Evolutionary conservation across 106 monocot species (phyloP).

Genomic region (Dendrobium catenatum): DNA sequence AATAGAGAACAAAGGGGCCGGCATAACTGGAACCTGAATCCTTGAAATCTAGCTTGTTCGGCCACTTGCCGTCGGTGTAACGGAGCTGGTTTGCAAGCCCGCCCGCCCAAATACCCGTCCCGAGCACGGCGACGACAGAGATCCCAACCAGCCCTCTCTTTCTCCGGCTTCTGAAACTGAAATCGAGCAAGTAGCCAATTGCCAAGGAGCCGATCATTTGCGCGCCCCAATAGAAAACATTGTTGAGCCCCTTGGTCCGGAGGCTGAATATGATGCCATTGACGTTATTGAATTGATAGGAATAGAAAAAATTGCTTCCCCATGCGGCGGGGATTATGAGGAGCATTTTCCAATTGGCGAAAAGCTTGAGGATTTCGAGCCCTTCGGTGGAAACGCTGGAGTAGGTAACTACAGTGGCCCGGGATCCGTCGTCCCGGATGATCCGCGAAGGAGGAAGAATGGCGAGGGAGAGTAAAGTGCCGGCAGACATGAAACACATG

Average conservation of each 20-base stretch:
- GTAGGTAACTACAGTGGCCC: slow-evolving; percentile 34
- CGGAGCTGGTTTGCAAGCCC: slow-evolving; percentile 77
- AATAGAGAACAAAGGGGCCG: slow-evolving; percentile 84
- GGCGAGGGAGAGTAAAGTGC: slow-evolving; percentile 53
- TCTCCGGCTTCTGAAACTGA: slow-evolving; percentile 52
- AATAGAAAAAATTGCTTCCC: slow-evolving; percentile 99
- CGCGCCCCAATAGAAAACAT: slow-evolving; percentile 94
- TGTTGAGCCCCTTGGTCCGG: slow-evolving; percentile 82
- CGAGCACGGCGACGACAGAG: slow-evolving; percentile 41
- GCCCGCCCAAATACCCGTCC: slow-evolving; percentile 80
- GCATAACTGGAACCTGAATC: slow-evolving; percentile 43
- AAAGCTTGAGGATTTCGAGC: slow-evolving; percentile 47
- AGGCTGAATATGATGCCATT: slow-evolving; percentile 77
- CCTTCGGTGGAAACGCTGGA: slow-evolving; percentile 43
- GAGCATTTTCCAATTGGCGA: slow-evolving; percentile 77
- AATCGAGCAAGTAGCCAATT: slow-evolving; percentile 69
- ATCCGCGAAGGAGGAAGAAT: slow-evolving; percentile 59
- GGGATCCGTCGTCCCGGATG: slow-evolving; percentile 61
- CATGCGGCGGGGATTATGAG: slow-evolving; percentile 76
- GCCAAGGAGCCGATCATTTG: slow-evolving; percentile 81
- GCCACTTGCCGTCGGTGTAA: slow-evolving; percentile 41
- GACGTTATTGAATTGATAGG: slow-evolving; percentile 97
- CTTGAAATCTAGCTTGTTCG: slow-evolving; percentile 60
- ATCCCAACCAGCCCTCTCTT: slow-evolving; percentile 65
- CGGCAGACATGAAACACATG: slow-evolving; percentile 86